Percentiles rank a stretch among this genome's conserved stretches.
These are phyloP conservation scores for Trichoderma virens DNA, from an alignment of 495 filamentous ascomycete genomes.

Conservation along the genomic window DNA sequence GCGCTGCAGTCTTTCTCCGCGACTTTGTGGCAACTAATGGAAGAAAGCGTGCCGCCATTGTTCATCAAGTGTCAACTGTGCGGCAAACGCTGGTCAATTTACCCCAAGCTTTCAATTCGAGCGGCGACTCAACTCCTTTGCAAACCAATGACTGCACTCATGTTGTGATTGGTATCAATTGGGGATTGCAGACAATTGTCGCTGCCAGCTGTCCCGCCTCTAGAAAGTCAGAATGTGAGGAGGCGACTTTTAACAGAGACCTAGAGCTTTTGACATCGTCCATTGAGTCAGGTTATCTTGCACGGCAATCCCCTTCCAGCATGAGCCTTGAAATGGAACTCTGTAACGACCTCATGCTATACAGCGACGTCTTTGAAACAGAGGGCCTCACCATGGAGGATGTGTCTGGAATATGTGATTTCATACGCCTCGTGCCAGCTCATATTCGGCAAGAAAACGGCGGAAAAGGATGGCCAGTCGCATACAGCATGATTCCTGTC, in stretches of 20 bases:
- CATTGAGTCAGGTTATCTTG: slow-evolving; percentile 10
- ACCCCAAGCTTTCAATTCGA: neutral
- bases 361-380: slow-evolving; percentile 16
- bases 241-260: slow-evolving; percentile 9
- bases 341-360: slow-evolving; percentile 12
- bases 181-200: slow-evolving; percentile 19
- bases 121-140: neutral
- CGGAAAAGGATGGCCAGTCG: slow-evolving; percentile 22
- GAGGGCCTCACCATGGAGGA: slow-evolving; percentile 16
- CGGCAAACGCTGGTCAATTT: neutral
- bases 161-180: slow-evolving; percentile 19
- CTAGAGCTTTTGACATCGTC: slow-evolving; percentile 14
- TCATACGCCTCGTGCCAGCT: slow-evolving; percentile 16
- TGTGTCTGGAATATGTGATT: slow-evolving; percentile 17
- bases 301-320: neutral
- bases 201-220: neutral
- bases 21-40: neutral
- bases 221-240: neutral
- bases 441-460: slow-evolving; percentile 16
- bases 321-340: slow-evolving; percentile 8
- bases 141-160: slow-evolving; percentile 17
- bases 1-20: neutral
- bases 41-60: neutral
- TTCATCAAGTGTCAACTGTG: neutral
- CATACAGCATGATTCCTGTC: slow-evolving; percentile 21